These are phyloP conservation scores for Pholiota conissans DNA, from an alignment of 768 basidiomycete species.

Conservation along the genomic window DNA sequence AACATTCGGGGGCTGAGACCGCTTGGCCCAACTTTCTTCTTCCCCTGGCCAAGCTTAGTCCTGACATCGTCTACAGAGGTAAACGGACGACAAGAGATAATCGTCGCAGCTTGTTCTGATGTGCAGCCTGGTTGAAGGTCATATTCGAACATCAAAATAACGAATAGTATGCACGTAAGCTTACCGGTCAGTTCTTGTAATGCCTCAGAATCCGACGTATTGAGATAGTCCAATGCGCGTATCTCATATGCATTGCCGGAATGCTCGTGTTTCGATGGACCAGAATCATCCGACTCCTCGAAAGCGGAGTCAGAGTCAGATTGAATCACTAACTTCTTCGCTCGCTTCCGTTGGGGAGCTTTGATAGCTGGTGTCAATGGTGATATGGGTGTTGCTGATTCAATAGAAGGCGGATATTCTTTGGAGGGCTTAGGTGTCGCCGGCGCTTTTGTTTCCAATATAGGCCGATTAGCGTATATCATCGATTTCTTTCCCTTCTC, in stretches of 20 bases:
- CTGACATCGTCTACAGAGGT: conserved; percentile 72
- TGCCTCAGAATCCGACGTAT: conserved; percentile 57
- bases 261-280: conserved; percentile 28
- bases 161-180: conserved; percentile 20
- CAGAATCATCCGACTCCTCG: conserved; percentile 43
- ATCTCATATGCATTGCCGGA: conserved; percentile 41
- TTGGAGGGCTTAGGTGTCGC: conserved; percentile 41
- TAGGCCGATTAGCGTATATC: conserved; percentile 71
- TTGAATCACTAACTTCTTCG: conserved; percentile 60
- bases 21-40: conserved; percentile 77
- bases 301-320: conserved; percentile 65
- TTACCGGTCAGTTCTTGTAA: conserved; percentile 76
- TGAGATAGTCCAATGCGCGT: conserved; percentile 69
- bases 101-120: conserved; percentile 74
- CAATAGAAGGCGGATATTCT: conserved; percentile 33
- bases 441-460: conserved; percentile 41
- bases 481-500: conserved; percentile 83
- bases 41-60: conserved; percentile 77
- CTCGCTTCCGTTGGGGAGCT: conserved; percentile 47
- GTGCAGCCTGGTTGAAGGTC: conserved; percentile 59
- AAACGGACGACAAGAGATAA: conserved; percentile 82
- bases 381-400: conserved; percentile 26
- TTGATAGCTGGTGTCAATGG: conserved; percentile 40
- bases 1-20: conserved; percentile 91
- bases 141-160: not conserved